Base-by-base conservation (phyloP, 495 filamentous ascomycete species). In the Acidomyces sp. region DNA sequence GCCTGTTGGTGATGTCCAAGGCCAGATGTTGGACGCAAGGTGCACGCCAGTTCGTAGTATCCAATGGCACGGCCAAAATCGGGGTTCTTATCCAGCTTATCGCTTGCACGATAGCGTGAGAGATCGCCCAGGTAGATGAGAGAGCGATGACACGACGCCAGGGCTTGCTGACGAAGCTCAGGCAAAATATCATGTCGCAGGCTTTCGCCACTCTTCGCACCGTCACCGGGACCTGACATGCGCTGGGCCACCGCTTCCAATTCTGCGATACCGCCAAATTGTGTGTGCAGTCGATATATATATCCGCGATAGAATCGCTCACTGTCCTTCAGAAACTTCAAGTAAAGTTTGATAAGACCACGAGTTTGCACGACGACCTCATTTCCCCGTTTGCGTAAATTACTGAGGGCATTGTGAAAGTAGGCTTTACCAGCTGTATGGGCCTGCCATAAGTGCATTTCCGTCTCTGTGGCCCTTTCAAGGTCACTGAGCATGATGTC, bases 41-140 rank as follows among this genome's bases (percentile, higher is more conserved):
- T 71, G 43, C 73, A 72, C 10, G 92, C 92, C 22, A 96, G 62
- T 39, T 73, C 68, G 54, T 97, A 97, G 58, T 87, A 94, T 6
- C 78, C 77, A 34, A 82, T 69, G 7, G 90, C 87, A 4, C 74
- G 77, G 1, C 78, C 79, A 72, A 82, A 94, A 49, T 81, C 78
- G 35, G 69, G 75, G 41, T 80, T 67, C 61, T 80, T 78, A 44
- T 64, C 65, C 3, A 50, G 40, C 25, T 46, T 15, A 55, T 81
- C 72, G 19, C 75, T 74, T 54, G 85, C 84, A 32, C 92, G 79
- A 56, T 95, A 97, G 47, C 90, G 76, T 24, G 84, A 85, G 21
- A 97, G 70, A 55, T 97, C 90, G 31, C 90, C 90, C 7, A 97
- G 73, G 39, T 75, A 80, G 32, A 94, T 78, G 21, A 96, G 69